Evolutionary conservation across 2,329 filamentous ascomycete species (phyloP).

Genomic region (Madurella mycetomatis): DNA sequence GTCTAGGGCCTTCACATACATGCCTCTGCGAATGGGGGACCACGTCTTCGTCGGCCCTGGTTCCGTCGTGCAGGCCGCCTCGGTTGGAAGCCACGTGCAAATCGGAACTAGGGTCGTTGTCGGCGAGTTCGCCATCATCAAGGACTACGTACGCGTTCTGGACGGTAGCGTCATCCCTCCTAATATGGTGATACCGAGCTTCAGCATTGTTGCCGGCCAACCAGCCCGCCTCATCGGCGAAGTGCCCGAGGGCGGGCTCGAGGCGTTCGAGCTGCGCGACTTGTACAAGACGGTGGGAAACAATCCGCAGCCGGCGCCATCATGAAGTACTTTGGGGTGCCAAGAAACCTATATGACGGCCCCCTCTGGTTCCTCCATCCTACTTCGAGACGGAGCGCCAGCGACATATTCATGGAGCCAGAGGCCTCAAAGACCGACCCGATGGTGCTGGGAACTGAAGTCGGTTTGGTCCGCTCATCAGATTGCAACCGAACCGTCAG

Average conservation of each 20-base stretch:
- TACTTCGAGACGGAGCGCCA: no score
- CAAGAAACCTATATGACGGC: background rate
- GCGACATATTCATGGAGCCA: no score
- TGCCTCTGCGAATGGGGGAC: slow-evolving; percentile 87
- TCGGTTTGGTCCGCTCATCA: no score
- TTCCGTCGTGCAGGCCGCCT: slow-evolving; percentile 75
- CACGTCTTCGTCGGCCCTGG: slow-evolving; percentile 83
- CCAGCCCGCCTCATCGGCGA: slow-evolving; percentile 79
- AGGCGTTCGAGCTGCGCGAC: slow-evolving; percentile 60
- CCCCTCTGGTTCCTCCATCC: no score
- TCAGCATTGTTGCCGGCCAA: slow-evolving; percentile 81
- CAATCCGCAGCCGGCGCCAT: slow-evolving; percentile 39
- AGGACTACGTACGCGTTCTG: slow-evolving; percentile 85
- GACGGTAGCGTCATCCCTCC: slow-evolving; percentile 79
- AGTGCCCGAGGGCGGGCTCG: slow-evolving; percentile 65
- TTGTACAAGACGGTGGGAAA: slow-evolving; percentile 63
- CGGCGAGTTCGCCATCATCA: slow-evolving; percentile 84
- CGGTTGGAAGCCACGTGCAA: slow-evolving; percentile 79
- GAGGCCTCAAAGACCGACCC: no score
- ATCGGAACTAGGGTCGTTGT: slow-evolving; percentile 75
- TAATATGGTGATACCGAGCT: slow-evolving; percentile 89
- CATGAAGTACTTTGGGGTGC: slow-evolving; percentile 26
- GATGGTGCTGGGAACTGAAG: no score
- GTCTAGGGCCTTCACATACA: slow-evolving; percentile 63
- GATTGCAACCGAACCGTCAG: no score